These are phyloP conservation scores for Punctularia strigosozonata DNA, from an alignment of 768 basidiomycete species.

Conservation along the genomic window DNA sequence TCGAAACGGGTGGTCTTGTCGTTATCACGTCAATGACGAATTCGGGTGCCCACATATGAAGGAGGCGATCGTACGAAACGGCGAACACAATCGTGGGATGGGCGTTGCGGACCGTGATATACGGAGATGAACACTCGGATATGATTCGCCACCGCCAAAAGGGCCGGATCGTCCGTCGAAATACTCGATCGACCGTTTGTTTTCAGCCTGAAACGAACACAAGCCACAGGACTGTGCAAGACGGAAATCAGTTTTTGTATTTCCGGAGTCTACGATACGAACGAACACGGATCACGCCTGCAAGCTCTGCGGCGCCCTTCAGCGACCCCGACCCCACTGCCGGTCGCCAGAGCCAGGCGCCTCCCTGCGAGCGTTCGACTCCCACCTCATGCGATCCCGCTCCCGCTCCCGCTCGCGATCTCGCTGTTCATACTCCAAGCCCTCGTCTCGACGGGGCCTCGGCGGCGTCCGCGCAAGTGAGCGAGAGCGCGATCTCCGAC, in stretches of 20 bases:
- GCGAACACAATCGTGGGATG: too few species aligned
- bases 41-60: too few species aligned
- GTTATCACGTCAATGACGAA: too few species aligned
- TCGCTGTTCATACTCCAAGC: constrained; percentile 19
- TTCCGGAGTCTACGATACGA: background rate
- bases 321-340: constrained; percentile 16
- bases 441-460: constrained; percentile 5
- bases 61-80: too few species aligned
- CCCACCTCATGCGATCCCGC: constrained; percentile 42
- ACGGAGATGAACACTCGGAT: too few species aligned
- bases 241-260: background rate
- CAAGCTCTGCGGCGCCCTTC: background rate
- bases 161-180: too few species aligned
- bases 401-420: constrained; percentile 27
- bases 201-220: too few species aligned
- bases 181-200: too few species aligned
- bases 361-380: constrained; percentile 28
- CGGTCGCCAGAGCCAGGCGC: constrained; percentile 11
- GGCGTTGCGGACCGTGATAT: too few species aligned
- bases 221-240: background rate
- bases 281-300: background rate
- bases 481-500: constrained; percentile 17
- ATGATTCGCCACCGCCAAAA: too few species aligned
- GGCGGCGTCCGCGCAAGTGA: constrained; percentile 17
- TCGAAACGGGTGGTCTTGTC: too few species aligned